Percentiles rank a stretch among this genome's conserved stretches.
phyloP scores from a whole-genome alignment of 2,329 filamentous ascomycete genomes.

The Talaromyces sp. region DNA sequence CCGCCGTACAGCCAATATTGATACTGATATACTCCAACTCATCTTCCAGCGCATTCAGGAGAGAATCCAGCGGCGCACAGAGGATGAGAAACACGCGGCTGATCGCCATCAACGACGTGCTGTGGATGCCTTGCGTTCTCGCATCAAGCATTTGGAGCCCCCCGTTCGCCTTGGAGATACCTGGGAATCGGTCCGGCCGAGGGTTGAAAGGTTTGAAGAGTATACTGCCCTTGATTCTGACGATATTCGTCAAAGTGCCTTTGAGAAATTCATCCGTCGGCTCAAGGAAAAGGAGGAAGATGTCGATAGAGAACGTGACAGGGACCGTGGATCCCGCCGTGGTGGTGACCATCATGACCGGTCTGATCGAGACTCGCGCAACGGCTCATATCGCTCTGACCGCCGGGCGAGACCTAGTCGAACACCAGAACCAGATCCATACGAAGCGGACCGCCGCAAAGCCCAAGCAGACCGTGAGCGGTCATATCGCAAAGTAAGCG shows the following conservation, averaged over 20 bases:
- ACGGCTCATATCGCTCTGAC: constrained; percentile 12
- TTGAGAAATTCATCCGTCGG: constrained; percentile 86
- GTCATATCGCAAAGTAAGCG: constrained; percentile 79
- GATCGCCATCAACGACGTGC: constrained; percentile 83
- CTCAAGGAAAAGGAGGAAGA: constrained; percentile 90
- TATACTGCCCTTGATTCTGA: constrained; percentile 80
- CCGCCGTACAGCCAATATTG: constrained; percentile 81
- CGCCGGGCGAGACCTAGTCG: constrained; percentile 62
- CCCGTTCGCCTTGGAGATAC: constrained; percentile 72
- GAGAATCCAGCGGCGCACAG: constrained; percentile 74
- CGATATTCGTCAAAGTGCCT: constrained; percentile 74
- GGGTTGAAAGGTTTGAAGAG: constrained; percentile 76
- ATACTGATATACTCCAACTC: constrained; percentile 69
- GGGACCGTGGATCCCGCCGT: constrained; percentile 51
- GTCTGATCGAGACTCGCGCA: constrained; percentile 11
- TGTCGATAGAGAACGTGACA: constrained; percentile 57
- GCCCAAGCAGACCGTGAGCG: constrained; percentile 91
- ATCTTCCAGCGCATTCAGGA: constrained; percentile 87
- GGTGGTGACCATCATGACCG: constrained; percentile 24
- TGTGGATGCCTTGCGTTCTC: constrained; percentile 76
- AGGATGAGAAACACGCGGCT: constrained; percentile 75
- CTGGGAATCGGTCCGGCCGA: constrained; percentile 80
- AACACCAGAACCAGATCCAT: constrained; percentile 86
- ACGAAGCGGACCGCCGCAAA: constrained; percentile 91
- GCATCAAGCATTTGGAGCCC: constrained; percentile 86